A percentile compares a stretch with the other conserved stretches of the same genome.
Conservation (phyloP, 2,329 filamentous ascomycete species). For the Beauveria brongniartii region DNA sequence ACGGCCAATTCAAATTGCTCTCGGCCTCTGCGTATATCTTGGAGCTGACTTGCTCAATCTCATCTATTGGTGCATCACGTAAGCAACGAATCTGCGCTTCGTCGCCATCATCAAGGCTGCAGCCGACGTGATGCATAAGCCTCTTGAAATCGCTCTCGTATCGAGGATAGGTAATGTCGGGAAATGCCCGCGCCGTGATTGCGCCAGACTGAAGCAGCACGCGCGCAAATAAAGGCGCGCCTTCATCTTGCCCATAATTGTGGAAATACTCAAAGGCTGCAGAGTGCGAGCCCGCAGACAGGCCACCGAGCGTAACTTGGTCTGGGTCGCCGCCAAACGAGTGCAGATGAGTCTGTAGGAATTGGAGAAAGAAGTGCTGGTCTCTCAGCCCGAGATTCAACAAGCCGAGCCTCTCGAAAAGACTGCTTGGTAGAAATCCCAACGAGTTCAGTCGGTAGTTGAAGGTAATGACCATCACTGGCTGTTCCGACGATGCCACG, state of each 20-base stretch:
- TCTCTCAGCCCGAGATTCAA: constrained; percentile 48
- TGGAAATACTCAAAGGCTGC: constrained; percentile 31
- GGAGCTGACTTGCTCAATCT: constrained; percentile 29
- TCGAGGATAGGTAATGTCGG: constrained; percentile 25
- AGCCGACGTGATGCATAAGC: constrained; percentile 22
- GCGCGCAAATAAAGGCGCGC: constrained; percentile 24
- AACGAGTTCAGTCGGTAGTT: constrained; percentile 34
- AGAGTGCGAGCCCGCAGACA: constrained; percentile 41
- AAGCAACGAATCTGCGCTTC: constrained; percentile 30
- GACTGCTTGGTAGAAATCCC: constrained; percentile 35
- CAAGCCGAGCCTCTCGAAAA: constrained; percentile 26
- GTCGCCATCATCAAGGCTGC: constrained; percentile 19
- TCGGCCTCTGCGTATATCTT: constrained; percentile 30
- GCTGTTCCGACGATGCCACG: constrained; percentile 25
- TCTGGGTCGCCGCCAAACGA: constrained; percentile 45
- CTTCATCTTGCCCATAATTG: constrained; percentile 25
- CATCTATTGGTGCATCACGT: constrained; percentile 25
- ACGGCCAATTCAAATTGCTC: constrained; percentile 37
- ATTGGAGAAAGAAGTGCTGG: constrained; percentile 42
- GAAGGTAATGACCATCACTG: constrained; percentile 34
- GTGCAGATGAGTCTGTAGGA: constrained; percentile 44
- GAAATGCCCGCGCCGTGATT: constrained; percentile 28
- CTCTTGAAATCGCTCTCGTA: constrained; percentile 25
- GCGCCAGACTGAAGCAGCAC: constrained; percentile 31
- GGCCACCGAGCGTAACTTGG: constrained; percentile 46